Evolutionary conservation across 2,329 filamentous ascomycete genomes (phyloP).

Genomic region (Aureobasidium sp.): DNA sequence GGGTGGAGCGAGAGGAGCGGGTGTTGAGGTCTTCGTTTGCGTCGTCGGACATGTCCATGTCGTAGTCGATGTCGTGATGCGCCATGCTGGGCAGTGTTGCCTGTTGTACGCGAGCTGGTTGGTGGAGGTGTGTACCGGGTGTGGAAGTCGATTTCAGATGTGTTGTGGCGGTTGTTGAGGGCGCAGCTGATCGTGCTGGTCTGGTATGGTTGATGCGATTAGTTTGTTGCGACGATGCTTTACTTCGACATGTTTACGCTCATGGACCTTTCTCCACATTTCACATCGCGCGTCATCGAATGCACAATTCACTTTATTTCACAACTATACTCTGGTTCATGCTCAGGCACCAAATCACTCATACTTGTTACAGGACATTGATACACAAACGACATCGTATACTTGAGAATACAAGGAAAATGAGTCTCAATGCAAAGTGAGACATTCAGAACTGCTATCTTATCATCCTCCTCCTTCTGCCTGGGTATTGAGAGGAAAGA

Average conservation of each 20-base stretch:
- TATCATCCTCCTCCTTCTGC: neutral
- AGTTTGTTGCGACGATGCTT: neutral
- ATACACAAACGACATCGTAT: neutral
- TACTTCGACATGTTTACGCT: neutral
- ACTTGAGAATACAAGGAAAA: neutral
- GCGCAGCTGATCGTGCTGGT: neutral
- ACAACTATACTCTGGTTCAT: neutral
- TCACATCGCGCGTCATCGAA: neutral
- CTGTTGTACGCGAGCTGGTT: neutral
- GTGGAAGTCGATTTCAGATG: neutral
- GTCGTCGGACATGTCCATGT: constrained; percentile 16
- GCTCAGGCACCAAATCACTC: neutral
- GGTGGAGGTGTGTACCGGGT: neutral
- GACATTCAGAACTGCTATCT: neutral
- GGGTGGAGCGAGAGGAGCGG: neutral
- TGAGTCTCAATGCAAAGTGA: neutral
- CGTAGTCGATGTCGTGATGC: constrained; percentile 16
- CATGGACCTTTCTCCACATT: neutral
- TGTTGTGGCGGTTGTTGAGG: neutral
- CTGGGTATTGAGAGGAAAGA: constrained; percentile 5
- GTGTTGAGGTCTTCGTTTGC: constrained; percentile 5
- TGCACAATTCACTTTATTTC: neutral
- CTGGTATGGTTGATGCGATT: neutral
- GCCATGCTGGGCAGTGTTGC: neutral
- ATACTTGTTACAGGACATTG: neutral